phyloP scores from a whole-genome alignment of 2,329 filamentous ascomycete genomes.

The Cordyceps javanica region DNA sequence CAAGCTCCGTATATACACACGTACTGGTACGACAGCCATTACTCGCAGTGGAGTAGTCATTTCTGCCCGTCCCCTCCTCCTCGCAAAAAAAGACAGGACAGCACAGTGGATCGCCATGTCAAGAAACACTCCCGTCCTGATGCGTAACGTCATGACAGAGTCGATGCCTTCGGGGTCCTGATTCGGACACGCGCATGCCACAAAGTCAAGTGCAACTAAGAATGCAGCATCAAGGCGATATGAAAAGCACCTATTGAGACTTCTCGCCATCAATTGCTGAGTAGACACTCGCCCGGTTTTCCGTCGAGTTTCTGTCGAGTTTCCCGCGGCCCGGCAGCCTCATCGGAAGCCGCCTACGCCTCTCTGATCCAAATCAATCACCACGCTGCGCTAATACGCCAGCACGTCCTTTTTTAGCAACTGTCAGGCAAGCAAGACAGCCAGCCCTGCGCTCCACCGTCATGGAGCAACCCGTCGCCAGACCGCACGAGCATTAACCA shows the following conservation, averaged over 20 bases:
- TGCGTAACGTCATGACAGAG: no score
- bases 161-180: no score
- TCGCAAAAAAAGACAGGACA: background rate
- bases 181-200: background rate
- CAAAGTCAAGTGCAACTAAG: no score
- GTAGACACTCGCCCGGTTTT: no score
- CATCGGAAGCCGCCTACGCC: no score
- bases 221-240: no score
- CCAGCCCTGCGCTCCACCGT: constrained; percentile 1
- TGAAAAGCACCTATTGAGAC: no score
- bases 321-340: no score
- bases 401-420: background rate
- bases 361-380: background rate
- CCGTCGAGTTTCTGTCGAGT: no score
- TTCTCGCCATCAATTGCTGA: no score
- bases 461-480: background rate
- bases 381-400: background rate
- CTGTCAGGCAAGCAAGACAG: background rate
- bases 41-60: background rate
- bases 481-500: background rate
- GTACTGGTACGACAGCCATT: background rate
- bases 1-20: no score
- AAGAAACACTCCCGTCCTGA: background rate
- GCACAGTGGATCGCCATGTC: background rate
- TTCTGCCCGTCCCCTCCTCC: background rate